phyloP scores from a whole-genome alignment of 2,329 filamentous ascomycete genomes.

The Botrytis pseudocinerea region DNA sequence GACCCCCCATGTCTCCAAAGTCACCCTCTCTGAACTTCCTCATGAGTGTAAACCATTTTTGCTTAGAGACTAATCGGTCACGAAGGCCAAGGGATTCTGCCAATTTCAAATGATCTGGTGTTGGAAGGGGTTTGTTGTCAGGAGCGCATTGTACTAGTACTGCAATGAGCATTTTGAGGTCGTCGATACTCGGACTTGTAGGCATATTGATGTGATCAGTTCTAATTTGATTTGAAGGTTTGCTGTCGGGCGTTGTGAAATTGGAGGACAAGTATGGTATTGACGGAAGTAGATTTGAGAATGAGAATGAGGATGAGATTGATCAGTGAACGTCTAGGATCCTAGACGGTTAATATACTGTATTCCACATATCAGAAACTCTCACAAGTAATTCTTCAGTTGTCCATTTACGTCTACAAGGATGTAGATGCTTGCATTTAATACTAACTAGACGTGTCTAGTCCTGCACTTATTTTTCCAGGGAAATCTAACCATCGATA shows the following conservation, averaged over 20 bases:
- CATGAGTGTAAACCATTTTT: not conserved
- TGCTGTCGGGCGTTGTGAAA: not conserved
- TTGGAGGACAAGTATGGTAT: not conserved
- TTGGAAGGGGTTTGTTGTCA: not conserved
- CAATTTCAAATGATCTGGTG: not conserved
- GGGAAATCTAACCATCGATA: not conserved
- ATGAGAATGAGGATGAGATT: not conserved
- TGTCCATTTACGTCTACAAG: not conserved
- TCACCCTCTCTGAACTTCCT: not conserved
- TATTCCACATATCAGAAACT: not conserved
- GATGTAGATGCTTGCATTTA: not conserved
- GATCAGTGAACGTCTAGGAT: not conserved
- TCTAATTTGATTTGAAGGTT: not conserved
- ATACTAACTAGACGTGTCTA: not conserved
- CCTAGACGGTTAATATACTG: not conserved
- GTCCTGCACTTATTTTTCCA: not conserved
- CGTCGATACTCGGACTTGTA: not conserved
- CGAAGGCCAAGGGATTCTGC: not conserved
- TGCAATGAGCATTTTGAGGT: slow-evolving; percentile 2
- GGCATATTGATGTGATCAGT: not conserved
- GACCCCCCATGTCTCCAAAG: slow-evolving; percentile 4
- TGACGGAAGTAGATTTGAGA: not conserved
- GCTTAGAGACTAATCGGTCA: not conserved
- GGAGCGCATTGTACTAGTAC: not conserved
- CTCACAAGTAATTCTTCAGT: not conserved